Base-by-base conservation (phyloP, 192 early-diverging fungal species). In the Podila epicladia region DNA sequence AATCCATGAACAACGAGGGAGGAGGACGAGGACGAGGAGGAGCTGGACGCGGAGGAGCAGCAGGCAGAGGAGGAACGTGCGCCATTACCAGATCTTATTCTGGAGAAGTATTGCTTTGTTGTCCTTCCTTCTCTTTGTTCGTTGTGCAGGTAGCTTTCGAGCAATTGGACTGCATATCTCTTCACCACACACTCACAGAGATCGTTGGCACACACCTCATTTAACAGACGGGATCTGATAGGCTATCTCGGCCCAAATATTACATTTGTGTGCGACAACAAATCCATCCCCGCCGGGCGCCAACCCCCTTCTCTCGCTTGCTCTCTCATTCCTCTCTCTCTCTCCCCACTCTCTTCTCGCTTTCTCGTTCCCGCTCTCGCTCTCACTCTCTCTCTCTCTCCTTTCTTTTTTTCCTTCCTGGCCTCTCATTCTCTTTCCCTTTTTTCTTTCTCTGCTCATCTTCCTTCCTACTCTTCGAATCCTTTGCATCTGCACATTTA, bases 291-390 rank as follows among this genome's bases (percentile, higher is more conserved):
- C 35, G 35, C 35, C 35, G 35, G 35, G 35, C 35, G 15, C 19
- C 68, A 12, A 29, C 22, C 66, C 55, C 33, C 28, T n/a, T 20
- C 33, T 26, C 29, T 67, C 49, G 19, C 65, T 66, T 58, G 37
- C 49, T 62, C 49, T 3, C 50, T 51, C 50, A 3, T 20, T n/a
- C n/a, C 60, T 19, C 17, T 15, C n/a, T 29, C 17, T 22, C 53
- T 26, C 50, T 24, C 11, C 58, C 26, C 51, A 49, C 57, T 41
- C 38, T 8, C 48, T 57, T 22, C 51, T 64, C 24, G 11, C 62
- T 37, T 37, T 7, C 35, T 37, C 20, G 58, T 20, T 38, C 29
- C 7, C 26, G 7, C 57, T 58, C 24, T 24, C 22, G 0, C 61
- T 19, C 61, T 24, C 37, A 0, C 60, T 19, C 17, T 15, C n/a